Conservation (phyloP, 768 basidiomycete genomes). For the Strobilomyces dryophilus region DNA sequence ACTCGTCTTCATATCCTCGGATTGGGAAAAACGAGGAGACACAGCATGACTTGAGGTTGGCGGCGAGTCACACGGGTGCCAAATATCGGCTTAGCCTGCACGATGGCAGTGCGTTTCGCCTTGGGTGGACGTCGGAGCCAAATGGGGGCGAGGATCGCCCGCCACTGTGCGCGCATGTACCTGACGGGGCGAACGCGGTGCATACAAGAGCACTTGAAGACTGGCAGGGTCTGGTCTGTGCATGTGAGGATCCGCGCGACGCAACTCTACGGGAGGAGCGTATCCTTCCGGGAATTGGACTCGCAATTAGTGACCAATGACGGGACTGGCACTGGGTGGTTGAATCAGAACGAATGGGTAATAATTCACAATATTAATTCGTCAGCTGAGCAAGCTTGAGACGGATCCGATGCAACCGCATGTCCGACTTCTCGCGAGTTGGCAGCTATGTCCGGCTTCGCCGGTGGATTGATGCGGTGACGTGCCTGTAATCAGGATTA, state of each 20-base stretch:
- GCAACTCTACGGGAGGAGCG: background rate
- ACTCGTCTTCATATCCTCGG: no score
- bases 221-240: background rate
- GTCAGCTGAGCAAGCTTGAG: background rate
- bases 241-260: background rate
- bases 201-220: background rate
- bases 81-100: background rate
- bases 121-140: background rate
- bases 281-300: background rate
- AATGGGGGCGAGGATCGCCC: background rate
- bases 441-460: conserved; percentile 1
- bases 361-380: background rate
- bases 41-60: background rate
- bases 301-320: background rate
- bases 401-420: conserved; percentile 1
- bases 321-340: background rate
- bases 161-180: no score
- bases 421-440: background rate
- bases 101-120: background rate
- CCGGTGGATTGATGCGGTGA: background rate
- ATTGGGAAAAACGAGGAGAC: background rate
- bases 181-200: no score
- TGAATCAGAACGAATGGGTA: background rate
- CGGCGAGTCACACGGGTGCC: background rate
- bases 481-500: background rate